Evolutionary conservation across 1,139 yeast species (phyloP), one percentile per base, ranked within the genome.

Genomic region (Hyphopichia burtonii): DNA sequence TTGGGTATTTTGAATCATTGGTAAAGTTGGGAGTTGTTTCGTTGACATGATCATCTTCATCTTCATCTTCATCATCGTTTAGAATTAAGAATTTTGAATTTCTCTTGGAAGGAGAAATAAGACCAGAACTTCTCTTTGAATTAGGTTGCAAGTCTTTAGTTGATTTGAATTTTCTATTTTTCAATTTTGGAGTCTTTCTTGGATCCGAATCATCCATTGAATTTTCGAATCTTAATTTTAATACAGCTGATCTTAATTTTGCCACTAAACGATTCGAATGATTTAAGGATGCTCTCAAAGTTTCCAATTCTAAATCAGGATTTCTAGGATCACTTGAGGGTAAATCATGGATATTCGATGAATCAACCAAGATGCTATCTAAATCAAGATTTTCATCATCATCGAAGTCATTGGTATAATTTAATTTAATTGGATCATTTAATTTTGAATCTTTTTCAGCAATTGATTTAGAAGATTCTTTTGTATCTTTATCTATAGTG

Each of bases 201-300:
- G 32, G 38, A 34, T 45, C 52, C 42, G 27, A 47, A 41, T 23
- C 49, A 45, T 31, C 51, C 44, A 35, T 54, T 49, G 16, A 48
- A 18, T 42, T 49, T 38, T 47, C 55, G 31, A 43, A 48, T 52
- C 71, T 75, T 22, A 65, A 50, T 54, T 76, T 80, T 47, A 76
- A 55, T 14, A 80, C 60, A 4, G 72, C 73, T 12, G 74, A 61
- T 57, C 83, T 74, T 47, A 83, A 68, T 51, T 76, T 79, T 11
- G 78, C 65, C 42, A 82, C 80, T 0, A 80, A 76, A 46, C 76
- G 72, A 53, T 83, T 82, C 4, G 93, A 86, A 59, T 79, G 87
- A 22, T 72, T 72, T 51, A 88, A 68, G 12, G 87, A 82, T 0
- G 87, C 77, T 49, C 77, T 73, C 50, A 86, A 66, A 0, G 91